Evolutionary conservation across 805 yeast genomes (phyloP), one percentile per base, ranked within the genome.

Genomic region (Vanderwaltozyma yarrowii): DNA sequence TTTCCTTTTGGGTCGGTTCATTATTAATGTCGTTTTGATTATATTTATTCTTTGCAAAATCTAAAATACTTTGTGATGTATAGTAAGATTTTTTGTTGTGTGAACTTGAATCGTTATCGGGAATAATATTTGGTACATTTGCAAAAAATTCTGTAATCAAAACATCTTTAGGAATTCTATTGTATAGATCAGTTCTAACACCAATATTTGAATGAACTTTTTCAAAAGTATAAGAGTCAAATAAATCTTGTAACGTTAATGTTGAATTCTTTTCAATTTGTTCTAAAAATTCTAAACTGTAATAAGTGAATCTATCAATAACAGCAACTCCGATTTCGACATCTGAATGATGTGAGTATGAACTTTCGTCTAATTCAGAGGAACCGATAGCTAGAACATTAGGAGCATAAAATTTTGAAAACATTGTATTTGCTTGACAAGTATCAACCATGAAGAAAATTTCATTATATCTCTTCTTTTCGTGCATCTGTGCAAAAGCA

Each of bases 341-440:
- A 58, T 92, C 99, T 1, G 96, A 85, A 58, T 86, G 95, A 53
- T 92, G 97, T 2, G 96, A 87, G 55, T 87, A 92, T 2, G 95
- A 85, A 36, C 89, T 78, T 61, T 92, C 96, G 39, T 81, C 95
- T 7, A 85, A 45, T 46, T 73, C 81, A 9, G 94, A 82, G 1
- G 96, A 86, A 0, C 98, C 99, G 26, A 89, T 94, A 1, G 96
- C 85, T 37, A 92, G 62, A 33, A 92, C 76, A 57, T 92, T 87
- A 25, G 98, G 97, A 9, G 95, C 81, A 57, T 86, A 87, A 54
- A 89, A 78, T 53, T 81, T 75, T 40, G 94, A 80, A 63, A 82
- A 92, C 98, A 92, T 89, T 13, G 98, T 86, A 62, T 89, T 92
- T 19, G 98, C 98, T 66, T 92, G 98, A 56, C 99, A 92, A 0